Evolutionary conservation across 805 yeast species (phyloP).

Genomic region (Pichia nakasei): DNA sequence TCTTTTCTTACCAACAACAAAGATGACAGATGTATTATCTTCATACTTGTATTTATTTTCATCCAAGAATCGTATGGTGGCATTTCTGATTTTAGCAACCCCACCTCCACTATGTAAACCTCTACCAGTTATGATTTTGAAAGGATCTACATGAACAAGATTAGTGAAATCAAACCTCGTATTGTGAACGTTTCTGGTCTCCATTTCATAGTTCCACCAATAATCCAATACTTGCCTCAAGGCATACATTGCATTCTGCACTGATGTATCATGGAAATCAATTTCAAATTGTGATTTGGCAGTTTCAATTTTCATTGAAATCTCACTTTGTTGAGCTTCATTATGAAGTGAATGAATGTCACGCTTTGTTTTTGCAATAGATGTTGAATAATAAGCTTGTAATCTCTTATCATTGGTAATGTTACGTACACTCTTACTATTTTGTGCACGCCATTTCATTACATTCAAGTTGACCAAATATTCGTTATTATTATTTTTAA

Average conservation of each 20-base stretch:
- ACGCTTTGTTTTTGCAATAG: background rate
- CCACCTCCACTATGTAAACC: conserved; percentile 64
- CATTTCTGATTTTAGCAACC: conserved; percentile 35
- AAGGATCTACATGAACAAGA: conserved; percentile 34
- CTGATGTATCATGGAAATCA: conserved; percentile 52
- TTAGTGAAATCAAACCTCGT: conserved; percentile 29
- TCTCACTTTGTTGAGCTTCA: background rate
- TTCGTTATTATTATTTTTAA: background rate
- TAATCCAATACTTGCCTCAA: conserved; percentile 28
- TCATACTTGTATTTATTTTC: conserved; percentile 33
- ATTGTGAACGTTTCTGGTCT: conserved; percentile 31
- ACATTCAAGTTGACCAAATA: background rate
- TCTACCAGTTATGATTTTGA: conserved; percentile 54
- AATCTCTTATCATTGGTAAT: background rate
- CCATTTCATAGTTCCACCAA: conserved; percentile 61
- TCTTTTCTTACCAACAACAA: conserved; percentile 38
- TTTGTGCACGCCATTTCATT: background rate
- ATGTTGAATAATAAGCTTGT: background rate
- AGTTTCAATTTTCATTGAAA: background rate
- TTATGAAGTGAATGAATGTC: background rate
- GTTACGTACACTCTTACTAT: background rate
- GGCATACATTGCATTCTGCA: conserved; percentile 37
- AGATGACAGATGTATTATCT: conserved; percentile 38
- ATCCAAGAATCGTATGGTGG: conserved; percentile 34
- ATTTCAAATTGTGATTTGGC: conserved; percentile 22